Base-by-base conservation (phyloP, 139 green algal species). In the Pleodorina starrii region DNA sequence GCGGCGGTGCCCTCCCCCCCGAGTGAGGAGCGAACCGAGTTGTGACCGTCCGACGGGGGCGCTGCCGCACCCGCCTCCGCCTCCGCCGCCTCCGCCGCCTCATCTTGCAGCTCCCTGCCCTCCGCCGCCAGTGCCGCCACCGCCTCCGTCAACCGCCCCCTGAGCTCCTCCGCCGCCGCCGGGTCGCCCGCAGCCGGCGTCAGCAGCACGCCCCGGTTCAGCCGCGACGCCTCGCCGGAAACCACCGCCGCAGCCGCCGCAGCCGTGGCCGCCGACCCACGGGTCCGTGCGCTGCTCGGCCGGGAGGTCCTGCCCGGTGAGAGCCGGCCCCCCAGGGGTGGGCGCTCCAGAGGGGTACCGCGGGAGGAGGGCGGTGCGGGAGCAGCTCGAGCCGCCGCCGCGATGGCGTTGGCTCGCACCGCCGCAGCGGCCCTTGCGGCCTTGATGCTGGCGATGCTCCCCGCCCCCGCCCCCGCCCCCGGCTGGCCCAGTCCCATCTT, bases 71-170 rank as follows among this genome's bases (percentile, higher is more conserved):
- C n/a, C n/a, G n/a, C n/a, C n/a, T n/a, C n/a, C n/a, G n/a, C n/a
- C n/a, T n/a, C n/a, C n/a, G n/a, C n/a, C n/a, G n/a, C n/a, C n/a
- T n/a, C n/a, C n/a, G n/a, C n/a, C n/a, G n/a, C n/a, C n/a, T n/a
- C n/a, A n/a, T n/a, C n/a, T n/a, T n/a, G n/a, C 50, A 11, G 23
- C 29, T 48, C 43, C 60, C 42, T 36, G 32, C 40, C 60, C 40
- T 77, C 81, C 59, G 81, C 59, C 40, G 78, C 78, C 40, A 77
- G 43, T 43, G 40, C 43, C 59, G 43, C 43, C 27, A 77, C 69
- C 29, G 79, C 46, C 27, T 36, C 81, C 59, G 60, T 72, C 60
- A 77, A 12, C 76, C 7, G 17, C 76, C 32, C 48, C 51, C 46
- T 42, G 35, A 82, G 74, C 74, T 42, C n/a, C 44, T 48, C 74